These are phyloP conservation scores for Ophiognomonia clavigignenti-juglandacearum DNA, from an alignment of 2,329 filamentous ascomycete species.

Conservation along the genomic window DNA sequence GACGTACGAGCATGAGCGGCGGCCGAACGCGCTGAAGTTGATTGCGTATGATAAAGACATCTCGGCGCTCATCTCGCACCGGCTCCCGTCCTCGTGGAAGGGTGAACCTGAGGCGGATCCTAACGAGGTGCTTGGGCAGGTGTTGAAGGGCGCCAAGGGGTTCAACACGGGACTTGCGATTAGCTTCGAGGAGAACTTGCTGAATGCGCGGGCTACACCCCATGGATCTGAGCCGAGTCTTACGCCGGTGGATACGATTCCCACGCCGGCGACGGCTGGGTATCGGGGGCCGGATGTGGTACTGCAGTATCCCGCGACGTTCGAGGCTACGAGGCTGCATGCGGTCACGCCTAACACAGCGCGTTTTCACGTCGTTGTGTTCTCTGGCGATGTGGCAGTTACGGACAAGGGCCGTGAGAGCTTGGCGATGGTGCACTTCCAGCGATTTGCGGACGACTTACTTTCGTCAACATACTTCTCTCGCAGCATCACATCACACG, in stretches of 20 bases:
- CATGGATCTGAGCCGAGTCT: background rate
- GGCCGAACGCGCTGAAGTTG: conserved; percentile 30
- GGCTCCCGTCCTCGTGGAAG: conserved; percentile 32
- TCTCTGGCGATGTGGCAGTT: background rate
- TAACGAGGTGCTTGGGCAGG: conserved; percentile 44
- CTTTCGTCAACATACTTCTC: background rate
- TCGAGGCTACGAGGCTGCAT: background rate
- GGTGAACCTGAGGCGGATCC: conserved; percentile 35
- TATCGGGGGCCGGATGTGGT: background rate
- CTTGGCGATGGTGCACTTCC: background rate
- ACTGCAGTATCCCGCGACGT: background rate
- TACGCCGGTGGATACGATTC: background rate
- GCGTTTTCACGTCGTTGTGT: background rate
- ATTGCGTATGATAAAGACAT: conserved; percentile 36
- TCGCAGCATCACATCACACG: background rate
- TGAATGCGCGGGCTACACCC: conserved; percentile 31
- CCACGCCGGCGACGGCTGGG: background rate
- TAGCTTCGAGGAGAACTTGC: conserved; percentile 42
- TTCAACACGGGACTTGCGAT: conserved; percentile 61
- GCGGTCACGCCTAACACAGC: background rate
- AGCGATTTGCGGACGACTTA: background rate
- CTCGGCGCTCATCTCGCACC: conserved; percentile 33
- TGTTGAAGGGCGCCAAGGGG: conserved; percentile 53
- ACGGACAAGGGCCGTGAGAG: background rate
- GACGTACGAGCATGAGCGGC: conserved; percentile 35